Conservation (phyloP, 441 rosid genomes). For the Flueggea neowawraea region DNA sequence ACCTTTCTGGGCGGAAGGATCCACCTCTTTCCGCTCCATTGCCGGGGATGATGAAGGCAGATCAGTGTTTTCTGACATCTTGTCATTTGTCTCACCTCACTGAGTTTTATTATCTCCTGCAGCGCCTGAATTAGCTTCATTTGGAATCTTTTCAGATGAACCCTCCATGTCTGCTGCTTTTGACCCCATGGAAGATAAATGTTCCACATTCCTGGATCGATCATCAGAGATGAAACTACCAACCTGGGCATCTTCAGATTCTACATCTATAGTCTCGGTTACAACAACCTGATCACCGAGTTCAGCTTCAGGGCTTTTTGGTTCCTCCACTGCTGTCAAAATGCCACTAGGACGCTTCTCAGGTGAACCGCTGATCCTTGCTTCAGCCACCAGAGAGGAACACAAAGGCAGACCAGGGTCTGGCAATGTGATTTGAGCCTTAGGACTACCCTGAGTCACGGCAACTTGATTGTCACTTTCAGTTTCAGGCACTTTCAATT, state of each 20-base stretch:
- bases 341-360: conserved; percentile 2
- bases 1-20: conserved; percentile 4
- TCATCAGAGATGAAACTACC: conserved; percentile 1
- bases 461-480: not conserved
- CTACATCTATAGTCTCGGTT: not conserved
- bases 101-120: conserved; percentile 8
- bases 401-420: not conserved
- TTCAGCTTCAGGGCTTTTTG: no score
- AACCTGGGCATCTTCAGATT: conserved; percentile 3
- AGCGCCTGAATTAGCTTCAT: conserved; percentile 11
- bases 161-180: not conserved
- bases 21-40: not conserved
- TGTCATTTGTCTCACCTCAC: not conserved
- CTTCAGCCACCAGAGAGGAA: conserved; percentile 1
- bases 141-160: not conserved
- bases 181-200: not conserved
- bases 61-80: not conserved
- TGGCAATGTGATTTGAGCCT: not conserved
- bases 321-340: no score
- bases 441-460: not conserved
- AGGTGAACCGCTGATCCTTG: not conserved
- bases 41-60: not conserved
- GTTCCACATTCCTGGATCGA: not conserved
- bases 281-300: not conserved
- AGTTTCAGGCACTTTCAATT: not conserved